Evolutionary conservation across 345 rosid genomes (phyloP).

Genomic region (Lepidium aucheri): DNA sequence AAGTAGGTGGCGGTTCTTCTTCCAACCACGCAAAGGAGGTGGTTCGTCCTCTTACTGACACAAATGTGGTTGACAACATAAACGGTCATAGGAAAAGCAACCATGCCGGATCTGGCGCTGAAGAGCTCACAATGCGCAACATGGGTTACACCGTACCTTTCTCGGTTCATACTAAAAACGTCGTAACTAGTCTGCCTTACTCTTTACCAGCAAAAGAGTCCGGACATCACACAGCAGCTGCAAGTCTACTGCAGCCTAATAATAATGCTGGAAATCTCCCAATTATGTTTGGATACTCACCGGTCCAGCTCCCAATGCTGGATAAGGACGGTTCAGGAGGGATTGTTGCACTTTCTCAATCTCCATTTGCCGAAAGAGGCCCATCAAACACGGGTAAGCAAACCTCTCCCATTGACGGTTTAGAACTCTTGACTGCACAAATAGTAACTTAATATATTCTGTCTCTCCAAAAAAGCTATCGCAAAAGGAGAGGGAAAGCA

Average conservation of each 20-base stretch:
- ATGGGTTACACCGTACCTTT: constrained; percentile 43
- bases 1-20: constrained; percentile 70
- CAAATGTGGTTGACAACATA: constrained; percentile 29
- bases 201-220: constrained; percentile 39
- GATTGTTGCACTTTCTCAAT: constrained; percentile 45
- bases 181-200: constrained; percentile 38
- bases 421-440: not conserved
- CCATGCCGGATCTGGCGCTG: constrained; percentile 28
- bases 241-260: constrained; percentile 41
- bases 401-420: not conserved
- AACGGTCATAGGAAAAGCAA: constrained; percentile 26
- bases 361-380: constrained; percentile 48
- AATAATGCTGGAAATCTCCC: constrained; percentile 58
- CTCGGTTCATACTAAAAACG: constrained; percentile 41
- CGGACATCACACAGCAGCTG: constrained; percentile 30
- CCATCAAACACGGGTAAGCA: constrained; percentile 47
- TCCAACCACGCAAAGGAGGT: constrained; percentile 56
- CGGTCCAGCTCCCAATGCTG: constrained; percentile 72
- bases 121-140: constrained; percentile 48
- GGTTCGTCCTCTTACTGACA: constrained; percentile 38
- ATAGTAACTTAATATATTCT: not conserved
- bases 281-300: constrained; percentile 62
- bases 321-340: constrained; percentile 80
- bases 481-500: constrained; percentile 66
- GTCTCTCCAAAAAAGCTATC: constrained; percentile 19